Percentiles rank a stretch among this genome's conserved stretches.
These are phyloP conservation scores for Colletotrichum destructivum DNA, from an alignment of 2,329 filamentous ascomycete genomes.

Conservation along the genomic window DNA sequence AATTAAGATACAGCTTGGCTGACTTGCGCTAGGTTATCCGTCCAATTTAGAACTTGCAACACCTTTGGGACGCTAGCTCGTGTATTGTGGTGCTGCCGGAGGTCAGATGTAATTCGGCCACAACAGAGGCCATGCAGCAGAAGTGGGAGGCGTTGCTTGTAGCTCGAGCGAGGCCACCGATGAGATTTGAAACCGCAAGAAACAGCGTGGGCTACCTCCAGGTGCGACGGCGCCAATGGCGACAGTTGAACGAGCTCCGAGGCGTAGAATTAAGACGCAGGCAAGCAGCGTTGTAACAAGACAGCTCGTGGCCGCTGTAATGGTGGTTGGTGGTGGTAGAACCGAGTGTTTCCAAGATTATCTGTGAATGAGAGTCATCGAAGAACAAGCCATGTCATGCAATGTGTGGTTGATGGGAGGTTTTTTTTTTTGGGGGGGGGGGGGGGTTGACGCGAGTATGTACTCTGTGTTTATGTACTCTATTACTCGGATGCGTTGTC, in stretches of 20 bases:
- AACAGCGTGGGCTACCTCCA: conserved; percentile 18
- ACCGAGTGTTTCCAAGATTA: conserved; percentile 16
- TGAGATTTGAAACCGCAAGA: conserved; percentile 28
- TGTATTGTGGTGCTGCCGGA: conserved; percentile 17
- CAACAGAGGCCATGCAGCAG: conserved; percentile 20
- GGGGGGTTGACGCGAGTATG: too few relatives aligned
- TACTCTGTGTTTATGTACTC: conserved; percentile 2
- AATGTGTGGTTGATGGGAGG: conserved; percentile 1
- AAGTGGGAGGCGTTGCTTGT: conserved; percentile 2
- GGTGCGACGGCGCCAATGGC: conserved; percentile 20
- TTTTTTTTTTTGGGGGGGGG: background rate
- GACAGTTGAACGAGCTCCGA: background rate
- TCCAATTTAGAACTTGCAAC: conserved; percentile 39
- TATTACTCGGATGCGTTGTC: conserved; percentile 15
- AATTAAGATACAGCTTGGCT: conserved; percentile 14
- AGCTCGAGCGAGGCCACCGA: conserved; percentile 4
- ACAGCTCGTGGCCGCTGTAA: background rate
- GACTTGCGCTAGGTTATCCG: conserved; percentile 21
- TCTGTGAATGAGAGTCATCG: background rate
- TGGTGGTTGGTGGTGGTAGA: conserved; percentile 2
- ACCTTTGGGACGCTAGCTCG: conserved; percentile 24
- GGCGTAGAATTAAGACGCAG: conserved; percentile 8
- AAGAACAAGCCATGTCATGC: conserved; percentile 5
- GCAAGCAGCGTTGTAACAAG: background rate
- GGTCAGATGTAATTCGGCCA: conserved; percentile 30